Percentiles rank a stretch among this genome's conserved stretches.
phyloP scores from a whole-genome alignment of 2,329 filamentous ascomycete species.

The Claviceps humidiphila region DNA sequence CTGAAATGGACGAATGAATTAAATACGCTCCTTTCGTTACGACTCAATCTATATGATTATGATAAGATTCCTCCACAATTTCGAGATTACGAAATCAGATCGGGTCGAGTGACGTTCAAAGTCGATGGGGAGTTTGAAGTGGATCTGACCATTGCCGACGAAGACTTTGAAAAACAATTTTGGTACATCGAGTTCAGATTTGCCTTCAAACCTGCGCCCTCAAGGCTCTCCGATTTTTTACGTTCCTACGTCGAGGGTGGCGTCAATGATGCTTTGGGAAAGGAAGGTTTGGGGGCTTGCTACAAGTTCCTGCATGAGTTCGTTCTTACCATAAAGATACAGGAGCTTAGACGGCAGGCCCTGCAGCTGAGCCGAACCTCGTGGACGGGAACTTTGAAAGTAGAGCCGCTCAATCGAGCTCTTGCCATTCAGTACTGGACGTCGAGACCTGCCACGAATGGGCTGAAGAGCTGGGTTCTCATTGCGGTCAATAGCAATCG shows the following conservation, averaged over 20 bases:
- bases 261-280: conserved; percentile 57
- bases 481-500: conserved; percentile 64
- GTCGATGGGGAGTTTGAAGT: conserved; percentile 81
- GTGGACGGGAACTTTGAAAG: conserved; percentile 66
- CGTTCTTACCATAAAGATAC: conserved; percentile 80
- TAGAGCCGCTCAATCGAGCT: conserved; percentile 69
- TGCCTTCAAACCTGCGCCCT: conserved; percentile 58
- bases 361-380: conserved; percentile 50
- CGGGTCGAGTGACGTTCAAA: conserved; percentile 81
- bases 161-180: conserved; percentile 71
- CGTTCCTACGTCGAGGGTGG: conserved; percentile 54
- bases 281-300: conserved; percentile 62
- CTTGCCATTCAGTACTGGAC: conserved; percentile 89
- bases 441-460: conserved; percentile 34
- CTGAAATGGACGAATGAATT: conserved; percentile 65
- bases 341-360: conserved; percentile 67
- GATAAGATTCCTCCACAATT: conserved; percentile 65
- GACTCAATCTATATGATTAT: conserved; percentile 73
- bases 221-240: conserved; percentile 46
- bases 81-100: conserved; percentile 61
- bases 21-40: conserved; percentile 69
- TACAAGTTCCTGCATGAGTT: conserved; percentile 82
- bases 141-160: conserved; percentile 79
- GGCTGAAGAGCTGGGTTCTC: conserved; percentile 80
- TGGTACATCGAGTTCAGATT: conserved; percentile 92